These are phyloP conservation scores for Pseudonectria buxi DNA, from an alignment of 2,329 filamentous ascomycete genomes.

Conservation along the genomic window DNA sequence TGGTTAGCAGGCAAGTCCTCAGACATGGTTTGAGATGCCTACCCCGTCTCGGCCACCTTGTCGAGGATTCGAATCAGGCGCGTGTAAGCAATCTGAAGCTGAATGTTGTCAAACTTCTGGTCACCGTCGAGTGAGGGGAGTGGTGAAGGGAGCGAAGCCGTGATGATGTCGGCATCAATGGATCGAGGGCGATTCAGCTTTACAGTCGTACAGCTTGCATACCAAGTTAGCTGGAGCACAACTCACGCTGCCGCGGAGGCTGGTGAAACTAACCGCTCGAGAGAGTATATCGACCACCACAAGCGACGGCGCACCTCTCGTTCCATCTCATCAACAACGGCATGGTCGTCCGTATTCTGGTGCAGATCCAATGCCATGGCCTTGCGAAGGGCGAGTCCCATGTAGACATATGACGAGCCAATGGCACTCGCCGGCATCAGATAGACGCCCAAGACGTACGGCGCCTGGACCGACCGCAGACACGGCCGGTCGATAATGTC, in stretches of 20 bases:
- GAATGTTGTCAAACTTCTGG: slow-evolving; percentile 27
- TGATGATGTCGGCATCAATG: slow-evolving; percentile 16
- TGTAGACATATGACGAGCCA: slow-evolving; percentile 27
- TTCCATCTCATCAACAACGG: slow-evolving; percentile 15
- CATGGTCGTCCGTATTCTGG: slow-evolving; percentile 17
- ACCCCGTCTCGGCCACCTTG: slow-evolving; percentile 20
- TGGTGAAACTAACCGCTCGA: slow-evolving; percentile 16
- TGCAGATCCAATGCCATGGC: slow-evolving; percentile 23
- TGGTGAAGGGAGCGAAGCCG: slow-evolving; percentile 12
- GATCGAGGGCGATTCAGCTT: slow-evolving; percentile 21
- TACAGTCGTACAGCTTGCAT: slow-evolving; percentile 15
- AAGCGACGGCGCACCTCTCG: slow-evolving; percentile 16
- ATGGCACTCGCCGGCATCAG: slow-evolving; percentile 28
- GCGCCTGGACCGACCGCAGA: slow-evolving; percentile 26
- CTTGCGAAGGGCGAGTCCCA: slow-evolving; percentile 24
- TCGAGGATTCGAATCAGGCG: slow-evolving; percentile 25
- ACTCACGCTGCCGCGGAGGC: accelerated
- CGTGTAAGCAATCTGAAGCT: slow-evolving; percentile 26
- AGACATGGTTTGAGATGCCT: background rate
- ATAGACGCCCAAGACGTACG: slow-evolving; percentile 28
- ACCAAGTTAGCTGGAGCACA: no score
- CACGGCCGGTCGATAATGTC: slow-evolving; percentile 28
- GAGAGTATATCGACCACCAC: slow-evolving; percentile 26
- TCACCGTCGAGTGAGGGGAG: slow-evolving; percentile 10
- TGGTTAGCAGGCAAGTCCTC: background rate